Percentiles rank a stretch among this genome's conserved stretches.
phyloP scores from a whole-genome alignment of 1,284 basidiomycete species.

The Ustilago crameri region DNA sequence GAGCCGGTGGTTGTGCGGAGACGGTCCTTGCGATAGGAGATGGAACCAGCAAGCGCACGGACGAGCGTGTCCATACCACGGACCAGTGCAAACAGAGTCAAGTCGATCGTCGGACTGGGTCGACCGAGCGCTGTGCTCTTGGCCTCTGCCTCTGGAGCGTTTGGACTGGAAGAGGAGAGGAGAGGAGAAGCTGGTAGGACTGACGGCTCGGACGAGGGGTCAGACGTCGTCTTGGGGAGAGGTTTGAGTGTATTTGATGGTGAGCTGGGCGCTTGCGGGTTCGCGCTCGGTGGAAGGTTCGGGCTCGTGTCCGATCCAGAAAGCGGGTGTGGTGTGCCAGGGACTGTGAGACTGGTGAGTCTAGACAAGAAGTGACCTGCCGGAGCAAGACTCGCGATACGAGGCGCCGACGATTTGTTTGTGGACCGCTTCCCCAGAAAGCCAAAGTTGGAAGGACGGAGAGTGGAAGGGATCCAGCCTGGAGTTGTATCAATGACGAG shows the following conservation, averaged over 20 bases:
- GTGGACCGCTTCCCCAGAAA: constrained; percentile 19
- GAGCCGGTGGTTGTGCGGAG: constrained; percentile 8
- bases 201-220: constrained; percentile 3
- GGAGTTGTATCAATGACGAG: constrained; percentile 42
- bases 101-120: constrained; percentile 67
- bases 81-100: constrained; percentile 69
- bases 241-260: constrained; percentile 8
- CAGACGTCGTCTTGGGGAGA: constrained; percentile 7
- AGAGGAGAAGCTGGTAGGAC: constrained; percentile 11
- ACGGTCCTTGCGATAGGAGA: constrained; percentile 14
- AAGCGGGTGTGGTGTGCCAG: constrained; percentile 24
- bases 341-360: constrained; percentile 52
- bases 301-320: constrained; percentile 10
- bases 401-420: constrained; percentile 4
- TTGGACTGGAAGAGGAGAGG: constrained; percentile 4
- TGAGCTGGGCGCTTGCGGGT: constrained; percentile 15
- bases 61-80: constrained; percentile 66
- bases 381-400: constrained; percentile 56
- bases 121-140: constrained; percentile 23
- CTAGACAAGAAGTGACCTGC: constrained; percentile 57
- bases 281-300: constrained; percentile 5
- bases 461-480: constrained; percentile 34
- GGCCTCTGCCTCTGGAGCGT: constrained; percentile 1
- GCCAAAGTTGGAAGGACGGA: constrained; percentile 18
- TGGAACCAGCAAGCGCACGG: constrained; percentile 38